Evolutionary conservation across 2,329 filamentous ascomycete species (phyloP).

Genomic region (Botryosphaeria dothidea): DNA sequence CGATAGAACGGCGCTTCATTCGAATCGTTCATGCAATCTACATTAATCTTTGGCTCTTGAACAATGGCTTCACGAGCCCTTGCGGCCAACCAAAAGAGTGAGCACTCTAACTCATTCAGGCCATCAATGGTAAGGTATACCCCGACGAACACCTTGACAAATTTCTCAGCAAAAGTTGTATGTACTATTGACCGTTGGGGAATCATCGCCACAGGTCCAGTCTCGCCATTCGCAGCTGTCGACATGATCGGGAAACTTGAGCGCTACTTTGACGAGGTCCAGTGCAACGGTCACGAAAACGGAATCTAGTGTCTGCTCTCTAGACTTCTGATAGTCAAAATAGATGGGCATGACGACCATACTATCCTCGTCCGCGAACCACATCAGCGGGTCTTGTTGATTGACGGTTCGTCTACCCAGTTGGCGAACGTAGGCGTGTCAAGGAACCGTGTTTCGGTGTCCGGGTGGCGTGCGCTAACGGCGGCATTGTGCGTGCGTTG

Average conservation of each 20-base stretch:
- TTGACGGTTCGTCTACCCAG: neutral
- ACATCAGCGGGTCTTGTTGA: neutral
- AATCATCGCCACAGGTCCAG: neutral
- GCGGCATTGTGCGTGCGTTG: neutral
- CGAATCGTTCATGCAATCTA: no score
- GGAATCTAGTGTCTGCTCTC: neutral
- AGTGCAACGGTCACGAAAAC: neutral
- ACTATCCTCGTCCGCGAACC: neutral
- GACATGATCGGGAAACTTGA: neutral
- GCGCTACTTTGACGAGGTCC: neutral
- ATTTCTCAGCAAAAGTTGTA: neutral
- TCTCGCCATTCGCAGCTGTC: neutral
- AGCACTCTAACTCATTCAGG: neutral
- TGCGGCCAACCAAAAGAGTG: no score
- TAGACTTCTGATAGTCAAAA: neutral
- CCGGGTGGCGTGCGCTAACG: neutral
- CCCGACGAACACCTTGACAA: neutral
- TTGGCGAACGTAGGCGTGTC: neutral
- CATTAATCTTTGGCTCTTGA: no score
- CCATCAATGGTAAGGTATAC: neutral
- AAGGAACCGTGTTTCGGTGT: neutral
- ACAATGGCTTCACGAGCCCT: no score
- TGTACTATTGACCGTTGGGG: neutral
- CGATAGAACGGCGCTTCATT: no score
- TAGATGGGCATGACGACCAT: neutral